Evolutionary conservation across 2,329 filamentous ascomycete genomes (phyloP).

Genomic region (Cladosporium phlei): DNA sequence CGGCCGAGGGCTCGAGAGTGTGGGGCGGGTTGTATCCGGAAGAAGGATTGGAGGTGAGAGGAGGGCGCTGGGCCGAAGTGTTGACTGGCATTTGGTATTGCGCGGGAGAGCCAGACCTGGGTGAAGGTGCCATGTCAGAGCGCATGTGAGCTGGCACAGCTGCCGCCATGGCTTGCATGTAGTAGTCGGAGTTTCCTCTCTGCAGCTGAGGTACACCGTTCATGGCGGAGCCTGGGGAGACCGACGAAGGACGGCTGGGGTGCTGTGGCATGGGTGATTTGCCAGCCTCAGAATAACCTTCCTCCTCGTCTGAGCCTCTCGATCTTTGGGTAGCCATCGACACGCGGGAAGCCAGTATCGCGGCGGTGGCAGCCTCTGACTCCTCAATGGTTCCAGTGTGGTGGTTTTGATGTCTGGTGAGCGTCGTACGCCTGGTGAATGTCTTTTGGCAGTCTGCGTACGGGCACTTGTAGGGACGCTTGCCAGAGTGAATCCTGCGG

Average conservation of each 20-base stretch:
- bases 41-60: slow-evolving; percentile 76
- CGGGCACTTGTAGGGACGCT: slow-evolving; percentile 93
- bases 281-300: slow-evolving; percentile 61
- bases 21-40: slow-evolving; percentile 72
- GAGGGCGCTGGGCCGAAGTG: slow-evolving; percentile 45
- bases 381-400: slow-evolving; percentile 95
- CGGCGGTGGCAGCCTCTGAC: slow-evolving; percentile 80
- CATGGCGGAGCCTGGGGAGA: slow-evolving; percentile 74
- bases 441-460: slow-evolving; percentile 98
- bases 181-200: slow-evolving; percentile 66
- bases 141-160: slow-evolving; percentile 75
- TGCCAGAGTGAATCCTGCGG: slow-evolving; percentile 90
- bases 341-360: slow-evolving; percentile 64
- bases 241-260: slow-evolving; percentile 69
- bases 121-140: slow-evolving; percentile 65
- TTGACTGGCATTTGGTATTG: slow-evolving; percentile 57
- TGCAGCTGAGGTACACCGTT: slow-evolving; percentile 64
- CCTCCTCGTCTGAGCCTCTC: slow-evolving; percentile 61
- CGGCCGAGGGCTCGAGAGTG: slow-evolving; percentile 69
- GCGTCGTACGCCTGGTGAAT: slow-evolving; percentile 88
- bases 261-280: slow-evolving; percentile 75
- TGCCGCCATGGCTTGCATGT: slow-evolving; percentile 63
- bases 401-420: slow-evolving; percentile 93
- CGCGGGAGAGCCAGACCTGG: slow-evolving; percentile 58
- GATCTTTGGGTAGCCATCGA: slow-evolving; percentile 43